These are phyloP conservation scores for Sporobolomyces pararoseus DNA, from an alignment of 768 basidiomycete genomes.

Conservation along the genomic window DNA sequence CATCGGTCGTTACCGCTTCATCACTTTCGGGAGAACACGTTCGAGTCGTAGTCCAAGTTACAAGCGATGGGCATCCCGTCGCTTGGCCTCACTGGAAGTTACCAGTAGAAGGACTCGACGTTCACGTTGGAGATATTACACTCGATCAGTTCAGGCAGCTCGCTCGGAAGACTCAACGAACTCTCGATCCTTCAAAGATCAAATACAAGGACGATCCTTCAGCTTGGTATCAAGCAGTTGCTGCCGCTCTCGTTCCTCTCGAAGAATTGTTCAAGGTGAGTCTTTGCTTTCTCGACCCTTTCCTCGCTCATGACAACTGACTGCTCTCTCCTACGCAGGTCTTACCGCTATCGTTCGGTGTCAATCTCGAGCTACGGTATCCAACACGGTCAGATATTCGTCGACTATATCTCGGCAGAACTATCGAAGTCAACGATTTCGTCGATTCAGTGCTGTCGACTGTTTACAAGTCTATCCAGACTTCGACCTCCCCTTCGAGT, in stretches of 20 bases:
- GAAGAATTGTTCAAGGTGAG: conserved; percentile 70
- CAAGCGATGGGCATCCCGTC: conserved; percentile 85
- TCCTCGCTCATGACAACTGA: conserved; percentile 17
- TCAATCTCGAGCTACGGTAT: conserved; percentile 80
- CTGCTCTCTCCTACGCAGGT: conserved; percentile 55
- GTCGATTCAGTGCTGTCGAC: conserved; percentile 79
- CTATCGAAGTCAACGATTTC: conserved; percentile 69
- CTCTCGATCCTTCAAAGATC: conserved; percentile 47
- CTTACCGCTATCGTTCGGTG: conserved; percentile 57
- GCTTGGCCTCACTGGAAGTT: conserved; percentile 71
- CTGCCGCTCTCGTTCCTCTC: conserved; percentile 61
- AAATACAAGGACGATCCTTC: conserved; percentile 36
- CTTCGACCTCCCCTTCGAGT: conserved; percentile 1
- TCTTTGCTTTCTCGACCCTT: conserved; percentile 4
- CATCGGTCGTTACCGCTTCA: conserved; percentile 64
- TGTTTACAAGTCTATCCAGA: conserved; percentile 65
- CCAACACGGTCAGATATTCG: conserved; percentile 57
- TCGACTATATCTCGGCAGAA: conserved; percentile 55
- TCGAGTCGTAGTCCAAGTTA: conserved; percentile 82
- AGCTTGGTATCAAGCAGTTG: conserved; percentile 50
- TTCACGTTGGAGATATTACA: conserved; percentile 80
- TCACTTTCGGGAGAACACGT: conserved; percentile 87
- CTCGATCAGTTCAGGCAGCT: conserved; percentile 71
- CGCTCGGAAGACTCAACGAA: conserved; percentile 56
- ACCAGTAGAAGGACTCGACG: conserved; percentile 66